phyloP scores from a whole-genome alignment of 176 grass and related monocot species.

The Tuctoria greenei region DNA sequence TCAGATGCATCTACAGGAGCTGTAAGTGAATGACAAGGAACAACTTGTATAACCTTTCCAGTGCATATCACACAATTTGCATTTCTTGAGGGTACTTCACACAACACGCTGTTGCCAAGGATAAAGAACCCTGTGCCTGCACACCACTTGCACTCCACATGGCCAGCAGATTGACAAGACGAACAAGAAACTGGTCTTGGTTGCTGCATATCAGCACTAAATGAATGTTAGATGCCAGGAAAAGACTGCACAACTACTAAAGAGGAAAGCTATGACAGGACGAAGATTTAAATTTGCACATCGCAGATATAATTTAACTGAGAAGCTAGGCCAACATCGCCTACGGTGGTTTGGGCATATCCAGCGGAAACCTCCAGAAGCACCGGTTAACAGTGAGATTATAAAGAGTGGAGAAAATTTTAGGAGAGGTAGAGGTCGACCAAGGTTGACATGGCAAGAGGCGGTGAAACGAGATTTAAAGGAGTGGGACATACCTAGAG shows the following conservation, averaged over 20 bases:
- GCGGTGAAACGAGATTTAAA: no score
- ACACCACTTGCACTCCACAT: constrained; percentile 92
- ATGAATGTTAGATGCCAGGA: constrained; percentile 18
- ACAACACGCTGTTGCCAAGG: constrained; percentile 87
- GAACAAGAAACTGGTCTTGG: constrained; percentile 79
- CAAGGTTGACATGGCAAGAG: no score
- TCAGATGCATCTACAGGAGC: constrained; percentile 13
- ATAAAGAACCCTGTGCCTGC: constrained; percentile 92
- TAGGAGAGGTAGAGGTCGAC: no score
- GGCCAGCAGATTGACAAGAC: constrained; percentile 68
- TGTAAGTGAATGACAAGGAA: neutral
- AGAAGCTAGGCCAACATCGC: no score
- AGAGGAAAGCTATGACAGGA: neutral
- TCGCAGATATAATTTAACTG: constrained; percentile 1
- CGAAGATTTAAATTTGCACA: neutral
- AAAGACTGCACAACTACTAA: constrained; percentile 17
- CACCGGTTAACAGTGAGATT: no score
- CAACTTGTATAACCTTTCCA: constrained; percentile 63
- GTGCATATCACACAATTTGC: constrained; percentile 78
- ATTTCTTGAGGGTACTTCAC: constrained; percentile 89
- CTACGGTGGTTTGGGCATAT: no score
- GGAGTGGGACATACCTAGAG: no score
- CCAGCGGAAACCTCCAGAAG: no score
- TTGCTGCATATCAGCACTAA: constrained; percentile 73
- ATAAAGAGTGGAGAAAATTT: no score